phyloP scores from a whole-genome alignment of 805 yeast species.

The Hanseniaspora osmophila region DNA sequence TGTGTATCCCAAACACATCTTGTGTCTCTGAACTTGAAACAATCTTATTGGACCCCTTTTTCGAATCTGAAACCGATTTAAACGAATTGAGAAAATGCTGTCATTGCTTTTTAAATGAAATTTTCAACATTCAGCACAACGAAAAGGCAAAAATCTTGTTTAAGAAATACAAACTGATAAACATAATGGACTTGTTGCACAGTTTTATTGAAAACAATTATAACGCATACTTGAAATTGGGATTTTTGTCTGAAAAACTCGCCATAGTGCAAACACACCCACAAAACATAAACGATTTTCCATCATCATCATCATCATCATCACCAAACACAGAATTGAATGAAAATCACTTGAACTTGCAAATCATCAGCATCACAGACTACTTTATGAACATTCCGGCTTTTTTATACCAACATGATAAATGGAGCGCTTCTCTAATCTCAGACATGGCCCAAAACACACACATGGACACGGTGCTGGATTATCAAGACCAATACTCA shows the following conservation, averaged over 20 bases:
- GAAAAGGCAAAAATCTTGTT: slow-evolving; percentile 6
- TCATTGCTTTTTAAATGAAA: slow-evolving; percentile 3
- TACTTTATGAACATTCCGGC: background rate
- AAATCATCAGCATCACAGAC: background rate
- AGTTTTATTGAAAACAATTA: slow-evolving; percentile 9
- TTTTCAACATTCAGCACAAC: slow-evolving; percentile 1
- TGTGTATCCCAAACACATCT: background rate
- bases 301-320: too few species aligned
- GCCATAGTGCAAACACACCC: too few species aligned
- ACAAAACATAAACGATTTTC: background rate
- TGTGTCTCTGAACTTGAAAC: background rate
- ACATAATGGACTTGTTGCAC: slow-evolving; percentile 7
- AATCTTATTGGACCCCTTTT: background rate
- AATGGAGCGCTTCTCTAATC: background rate
- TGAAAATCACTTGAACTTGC: background rate
- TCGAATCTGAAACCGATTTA: background rate
- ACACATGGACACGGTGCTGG: too few species aligned
- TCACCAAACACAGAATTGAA: too few species aligned
- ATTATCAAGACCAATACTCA: too few species aligned
- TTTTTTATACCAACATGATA: background rate
- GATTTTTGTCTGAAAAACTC: slow-evolving; percentile 8
- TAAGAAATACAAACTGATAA: slow-evolving; percentile 13
- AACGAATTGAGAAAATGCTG: slow-evolving; percentile 4
- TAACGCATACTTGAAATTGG: slow-evolving; percentile 10
- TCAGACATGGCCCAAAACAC: background rate